Evolutionary conservation across 768 basidiomycete genomes (phyloP).

Genomic region (Leccinellum luteum): DNA sequence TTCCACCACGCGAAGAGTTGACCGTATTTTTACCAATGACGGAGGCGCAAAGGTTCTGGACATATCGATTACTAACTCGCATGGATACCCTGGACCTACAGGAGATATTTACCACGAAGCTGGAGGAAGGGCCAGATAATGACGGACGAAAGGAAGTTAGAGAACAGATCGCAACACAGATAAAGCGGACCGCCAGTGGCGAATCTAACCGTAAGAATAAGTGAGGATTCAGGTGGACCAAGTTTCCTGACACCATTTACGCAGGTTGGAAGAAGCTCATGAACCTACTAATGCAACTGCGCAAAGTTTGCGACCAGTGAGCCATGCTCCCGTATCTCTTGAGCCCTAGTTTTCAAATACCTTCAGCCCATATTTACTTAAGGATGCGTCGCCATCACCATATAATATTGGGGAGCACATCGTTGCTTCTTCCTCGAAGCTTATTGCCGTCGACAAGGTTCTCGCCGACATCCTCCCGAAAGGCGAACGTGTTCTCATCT

Average conservation of each 20-base stretch:
- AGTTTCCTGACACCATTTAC: background rate
- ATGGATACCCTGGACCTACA: slow-evolving; percentile 48
- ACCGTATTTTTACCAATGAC: slow-evolving; percentile 57
- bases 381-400: slow-evolving; percentile 47
- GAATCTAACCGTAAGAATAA: slow-evolving; percentile 30
- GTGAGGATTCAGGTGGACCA: background rate
- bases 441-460: slow-evolving; percentile 58
- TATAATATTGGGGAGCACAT: slow-evolving; percentile 54
- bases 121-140: slow-evolving; percentile 29
- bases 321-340: slow-evolving; percentile 13
- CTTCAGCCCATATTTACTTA: slow-evolving; percentile 51
- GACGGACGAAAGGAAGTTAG: slow-evolving; percentile 41
- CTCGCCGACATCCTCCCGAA: slow-evolving; percentile 54
- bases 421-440: slow-evolving; percentile 54
- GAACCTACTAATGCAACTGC: slow-evolving; percentile 70
- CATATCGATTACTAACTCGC: slow-evolving; percentile 50
- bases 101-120: slow-evolving; percentile 42
- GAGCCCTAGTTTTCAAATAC: slow-evolving; percentile 3
- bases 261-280: slow-evolving; percentile 57
- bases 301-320: slow-evolving; percentile 69
- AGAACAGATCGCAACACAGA: slow-evolving; percentile 37
- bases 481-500: slow-evolving; percentile 64
- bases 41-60: slow-evolving; percentile 64
- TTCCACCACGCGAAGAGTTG: slow-evolving; percentile 57
- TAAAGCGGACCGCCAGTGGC: slow-evolving; percentile 31